Base-by-base conservation (phyloP, 2,329 filamentous ascomycete genomes). In the Zymoseptoria brevis region DNA sequence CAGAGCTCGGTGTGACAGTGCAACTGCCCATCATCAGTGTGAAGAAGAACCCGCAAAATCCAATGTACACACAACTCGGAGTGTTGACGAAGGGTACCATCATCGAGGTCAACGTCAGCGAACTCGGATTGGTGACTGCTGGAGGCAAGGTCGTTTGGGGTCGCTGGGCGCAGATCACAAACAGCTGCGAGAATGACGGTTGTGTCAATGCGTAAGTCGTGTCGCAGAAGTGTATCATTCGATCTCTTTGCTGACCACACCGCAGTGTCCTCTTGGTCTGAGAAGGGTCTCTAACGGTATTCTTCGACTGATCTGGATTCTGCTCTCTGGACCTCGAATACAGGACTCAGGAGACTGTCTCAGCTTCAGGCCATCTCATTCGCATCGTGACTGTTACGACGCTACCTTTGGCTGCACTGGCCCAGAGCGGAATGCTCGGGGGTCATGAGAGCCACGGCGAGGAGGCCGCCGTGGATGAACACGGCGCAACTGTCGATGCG, bases 111-210 rank as follows among this genome's bases (percentile, higher is more conserved):
- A 96, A 99, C 72, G 91, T 96, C 29, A 88, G 84, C 58, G 94
- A 99, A 74, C 76, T 97, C 63, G 94, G 94, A 64, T 79, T 97
- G 62, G 90, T 95, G 16, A 97, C 94, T 2, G 87, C 92, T 1
- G 87, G 86, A 63, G 94, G 94, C 63, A 96, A 96, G 78, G 90
- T 96, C 8, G 90, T 93, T 6, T 96, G 92, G 92, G 91, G 90
- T 67, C 82, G 89, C 66, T 94, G 87, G 77, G 89, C 88, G 7
- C 88, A 91, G 75, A 81, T 89, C 55, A 82, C 81, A 16, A 82
- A 83, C 68, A 80, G 80, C 62, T 75, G 72, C 50, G 83, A 86
- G 71, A 84, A 84, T 64, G 84, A 86, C 68, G 83, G 83, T 35
- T 85, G 82, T 72, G 75, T 86, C 4, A 71, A 71, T 60, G 68